A percentile compares a stretch with the other conserved stretches of the same genome.
phyloP scores from a whole-genome alignment of 106 monocot genomes.

The Dactylorhiza incarnata region DNA sequence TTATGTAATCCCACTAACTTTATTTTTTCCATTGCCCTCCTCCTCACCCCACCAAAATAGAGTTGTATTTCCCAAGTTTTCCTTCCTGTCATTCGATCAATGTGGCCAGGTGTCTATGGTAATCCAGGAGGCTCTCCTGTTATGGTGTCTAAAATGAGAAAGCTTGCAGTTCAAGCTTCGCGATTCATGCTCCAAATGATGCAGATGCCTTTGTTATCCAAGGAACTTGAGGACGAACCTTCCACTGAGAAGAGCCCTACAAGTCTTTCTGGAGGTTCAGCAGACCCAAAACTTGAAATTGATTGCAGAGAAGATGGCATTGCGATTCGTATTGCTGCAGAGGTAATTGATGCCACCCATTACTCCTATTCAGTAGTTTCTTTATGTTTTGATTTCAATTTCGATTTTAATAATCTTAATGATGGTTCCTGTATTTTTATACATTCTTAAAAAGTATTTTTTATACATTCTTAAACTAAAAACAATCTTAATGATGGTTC shows the following conservation, averaged over 20 bases:
- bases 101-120: constrained; percentile 94
- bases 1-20: neutral
- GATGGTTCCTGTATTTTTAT: no score
- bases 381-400: no score
- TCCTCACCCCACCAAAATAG: constrained; percentile 13
- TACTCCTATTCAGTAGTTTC: no score
- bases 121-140: constrained; percentile 38
- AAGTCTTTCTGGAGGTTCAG: constrained; percentile 11
- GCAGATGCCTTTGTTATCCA: constrained; percentile 53
- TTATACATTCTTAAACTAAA: no score
- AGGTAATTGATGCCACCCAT: constrained; percentile 37
- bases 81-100: constrained; percentile 67
- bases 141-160: constrained; percentile 57
- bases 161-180: constrained; percentile 55
- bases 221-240: constrained; percentile 26
- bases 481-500: no score
- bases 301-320: constrained; percentile 73
- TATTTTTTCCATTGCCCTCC: neutral
- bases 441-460: no score
- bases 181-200: constrained; percentile 96
- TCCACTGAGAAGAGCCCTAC: constrained; percentile 15
- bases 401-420: no score
- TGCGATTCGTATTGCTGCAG: constrained; percentile 78
- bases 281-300: constrained; percentile 25
- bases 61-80: constrained; percentile 68